phyloP scores from a whole-genome alignment of 139 green algal species.

The Zygnema circumcarinatum region DNA sequence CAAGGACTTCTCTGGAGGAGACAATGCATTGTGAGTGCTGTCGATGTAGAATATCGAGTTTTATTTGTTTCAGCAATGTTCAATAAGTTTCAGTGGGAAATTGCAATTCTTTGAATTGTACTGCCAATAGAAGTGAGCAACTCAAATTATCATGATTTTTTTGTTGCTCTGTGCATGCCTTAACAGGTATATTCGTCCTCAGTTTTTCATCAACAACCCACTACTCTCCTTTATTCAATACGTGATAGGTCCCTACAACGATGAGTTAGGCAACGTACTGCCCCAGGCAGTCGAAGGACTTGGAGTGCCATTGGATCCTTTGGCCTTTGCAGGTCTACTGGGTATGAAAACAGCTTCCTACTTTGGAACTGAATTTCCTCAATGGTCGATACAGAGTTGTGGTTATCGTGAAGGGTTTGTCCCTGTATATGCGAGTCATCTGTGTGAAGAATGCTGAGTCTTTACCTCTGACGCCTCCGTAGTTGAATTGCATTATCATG shows the following conservation, averaged over 20 bases:
- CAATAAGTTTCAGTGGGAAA: too few relatives aligned
- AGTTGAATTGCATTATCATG: too few relatives aligned
- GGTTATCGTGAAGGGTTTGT: too few relatives aligned
- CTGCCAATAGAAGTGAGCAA: background rate
- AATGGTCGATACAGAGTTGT: too few relatives aligned
- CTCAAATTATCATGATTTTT: background rate
- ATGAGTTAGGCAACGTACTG: slow-evolving; percentile 59
- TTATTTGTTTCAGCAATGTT: too few relatives aligned
- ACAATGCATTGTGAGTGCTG: slow-evolving; percentile 32
- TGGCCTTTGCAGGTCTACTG: slow-evolving; percentile 53
- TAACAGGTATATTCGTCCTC: slow-evolving; percentile 47
- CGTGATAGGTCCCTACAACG: slow-evolving; percentile 56
- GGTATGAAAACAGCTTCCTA: slow-evolving; percentile 31
- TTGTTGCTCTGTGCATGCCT: background rate
- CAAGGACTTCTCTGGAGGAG: slow-evolving; percentile 20
- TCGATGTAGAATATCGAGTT: too few relatives aligned
- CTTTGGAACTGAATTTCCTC: too few relatives aligned
- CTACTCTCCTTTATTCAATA: slow-evolving; percentile 58
- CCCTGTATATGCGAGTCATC: too few relatives aligned
- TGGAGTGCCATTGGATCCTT: slow-evolving; percentile 44
- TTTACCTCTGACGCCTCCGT: too few relatives aligned
- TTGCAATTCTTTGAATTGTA: background rate
- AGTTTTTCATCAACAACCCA: slow-evolving; percentile 43
- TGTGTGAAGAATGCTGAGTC: too few relatives aligned
- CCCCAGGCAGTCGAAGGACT: slow-evolving; percentile 42